Base-by-base conservation (phyloP, 202 grass and related monocot genomes). In the Hordeum pubiflorum region DNA sequence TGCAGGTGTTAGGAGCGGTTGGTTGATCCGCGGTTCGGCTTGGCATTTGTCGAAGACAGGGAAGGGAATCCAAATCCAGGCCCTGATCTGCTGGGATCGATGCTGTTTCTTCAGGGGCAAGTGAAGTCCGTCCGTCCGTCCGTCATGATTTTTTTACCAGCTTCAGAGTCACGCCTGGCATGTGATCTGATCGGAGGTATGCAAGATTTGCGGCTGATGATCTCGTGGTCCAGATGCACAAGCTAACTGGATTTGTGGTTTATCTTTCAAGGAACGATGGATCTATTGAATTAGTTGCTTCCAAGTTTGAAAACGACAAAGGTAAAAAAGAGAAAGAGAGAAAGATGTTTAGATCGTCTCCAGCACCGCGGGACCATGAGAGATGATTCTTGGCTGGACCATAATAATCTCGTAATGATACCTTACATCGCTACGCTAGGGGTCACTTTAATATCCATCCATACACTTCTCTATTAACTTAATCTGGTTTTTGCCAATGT, bases 1-100 rank as follows among this genome's bases (percentile, higher is more conserved):
- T 72, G 14, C 38, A 40, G 17, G n/a, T 29, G 48, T 46, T 41
- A 79, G 68, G 37, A 37, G 50, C 6, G 37, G 39, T 48, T 58
- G 12, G 60, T 64, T 39, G 27, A 63, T 63, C 43, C 7, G 34
- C 44, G 22, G 60, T 41, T 75, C 31, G 39, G 55, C 24, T 69
- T 58, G 48, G 34, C 62, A 59, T 79, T 58, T 75, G 46, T 76
- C 39, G 7, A 56, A 52, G 61, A 75, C 33, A 46, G 41, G 24
- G 66, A 73, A 73, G 37, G 40, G 69, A 75, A 81, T 52, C 63
- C 23, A 46, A 38, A 62, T 70, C 69, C 72, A 60, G 80, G 75
- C 69, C 63, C 80, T 83, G 75, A 86, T 83, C 63, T 58, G 87
- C 75, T 79, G 41, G 80, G 88, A 83, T 82, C 80, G 80, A 82